A percentile compares a stretch with the other conserved stretches of the same genome.
Conservation (phyloP, 2,329 filamentous ascomycete species). For the Daldinia sp. region DNA sequence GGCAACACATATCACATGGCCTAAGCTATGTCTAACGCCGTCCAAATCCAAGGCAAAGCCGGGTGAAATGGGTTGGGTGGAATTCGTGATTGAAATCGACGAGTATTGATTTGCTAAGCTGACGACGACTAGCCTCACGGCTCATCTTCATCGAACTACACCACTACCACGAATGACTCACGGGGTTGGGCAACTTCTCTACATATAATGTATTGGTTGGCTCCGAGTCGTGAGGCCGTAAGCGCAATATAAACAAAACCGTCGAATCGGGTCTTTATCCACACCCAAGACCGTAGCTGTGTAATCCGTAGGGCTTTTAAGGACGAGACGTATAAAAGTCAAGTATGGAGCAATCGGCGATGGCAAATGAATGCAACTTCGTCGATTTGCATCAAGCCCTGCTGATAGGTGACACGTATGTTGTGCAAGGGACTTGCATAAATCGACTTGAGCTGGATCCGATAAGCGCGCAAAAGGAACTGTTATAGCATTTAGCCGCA, state of each 20-base stretch:
- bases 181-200: neutral
- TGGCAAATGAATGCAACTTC: slow-evolving; percentile 6
- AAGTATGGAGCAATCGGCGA: slow-evolving; percentile 4
- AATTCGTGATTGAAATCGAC: neutral
- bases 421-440: slow-evolving; percentile 22
- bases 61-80: neutral
- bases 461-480: slow-evolving; percentile 6
- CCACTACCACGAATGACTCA: neutral
- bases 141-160: neutral
- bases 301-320: neutral
- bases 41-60: neutral
- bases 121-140: neutral
- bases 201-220: neutral
- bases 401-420: slow-evolving; percentile 29
- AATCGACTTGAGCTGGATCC: slow-evolving; percentile 13
- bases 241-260: neutral
- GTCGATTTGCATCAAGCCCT: slow-evolving; percentile 1
- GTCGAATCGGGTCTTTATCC: slow-evolving; percentile 3
- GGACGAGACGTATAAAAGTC: neutral
- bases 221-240: neutral
- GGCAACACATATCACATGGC: neutral
- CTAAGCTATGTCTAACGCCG: neutral
- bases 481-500: slow-evolving; percentile 32
- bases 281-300: neutral
- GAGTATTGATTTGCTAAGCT: neutral